A percentile compares a stretch with the other conserved stretches of the same genome.
Conservation (phyloP, 2,329 filamentous ascomycete species). For the Zasmidium angulare region DNA sequence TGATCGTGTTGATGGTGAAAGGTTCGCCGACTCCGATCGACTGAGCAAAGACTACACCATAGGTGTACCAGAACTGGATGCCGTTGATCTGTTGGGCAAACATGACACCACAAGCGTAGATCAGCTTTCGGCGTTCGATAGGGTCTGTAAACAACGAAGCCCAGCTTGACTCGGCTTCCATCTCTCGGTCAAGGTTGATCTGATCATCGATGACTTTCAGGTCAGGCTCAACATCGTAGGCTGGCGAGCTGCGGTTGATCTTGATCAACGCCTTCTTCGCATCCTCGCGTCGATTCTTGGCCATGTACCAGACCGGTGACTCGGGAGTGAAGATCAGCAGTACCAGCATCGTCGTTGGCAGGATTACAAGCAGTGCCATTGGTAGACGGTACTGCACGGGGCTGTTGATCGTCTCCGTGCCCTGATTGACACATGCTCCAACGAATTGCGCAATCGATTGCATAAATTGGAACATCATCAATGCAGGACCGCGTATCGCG, state of each 20-base stretch:
- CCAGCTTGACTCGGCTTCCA: conserved; percentile 40
- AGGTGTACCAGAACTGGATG: conserved; percentile 41
- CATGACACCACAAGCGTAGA: conserved; percentile 47
- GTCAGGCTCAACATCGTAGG: conserved; percentile 16
- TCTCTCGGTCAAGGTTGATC: conserved; percentile 17
- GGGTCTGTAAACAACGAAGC: conserved; percentile 43
- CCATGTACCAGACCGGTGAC: conserved; percentile 23
- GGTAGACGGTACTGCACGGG: conserved; percentile 21
- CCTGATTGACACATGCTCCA: conserved; percentile 24
- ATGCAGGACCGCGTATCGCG: conserved; percentile 21
- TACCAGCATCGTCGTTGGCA: conserved; percentile 24
- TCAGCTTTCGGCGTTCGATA: conserved; percentile 48
- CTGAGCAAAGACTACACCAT: conserved; percentile 24
- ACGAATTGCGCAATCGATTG: conserved; percentile 23
- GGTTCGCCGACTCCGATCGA: conserved; percentile 25
- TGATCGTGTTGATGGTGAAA: conserved; percentile 26
- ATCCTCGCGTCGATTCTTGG: conserved; percentile 15
- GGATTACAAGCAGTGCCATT: conserved; percentile 15
- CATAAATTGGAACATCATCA: conserved; percentile 27
- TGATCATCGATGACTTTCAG: conserved; percentile 21
- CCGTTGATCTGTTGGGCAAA: conserved; percentile 52
- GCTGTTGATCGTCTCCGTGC: conserved; percentile 23
- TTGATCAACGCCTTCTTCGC: conserved; percentile 19
- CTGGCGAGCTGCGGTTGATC: conserved; percentile 19
- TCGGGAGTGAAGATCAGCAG: conserved; percentile 21